Base-by-base conservation (phyloP, 75 land plant genomes). In the Sequoia sempervirens region DNA sequence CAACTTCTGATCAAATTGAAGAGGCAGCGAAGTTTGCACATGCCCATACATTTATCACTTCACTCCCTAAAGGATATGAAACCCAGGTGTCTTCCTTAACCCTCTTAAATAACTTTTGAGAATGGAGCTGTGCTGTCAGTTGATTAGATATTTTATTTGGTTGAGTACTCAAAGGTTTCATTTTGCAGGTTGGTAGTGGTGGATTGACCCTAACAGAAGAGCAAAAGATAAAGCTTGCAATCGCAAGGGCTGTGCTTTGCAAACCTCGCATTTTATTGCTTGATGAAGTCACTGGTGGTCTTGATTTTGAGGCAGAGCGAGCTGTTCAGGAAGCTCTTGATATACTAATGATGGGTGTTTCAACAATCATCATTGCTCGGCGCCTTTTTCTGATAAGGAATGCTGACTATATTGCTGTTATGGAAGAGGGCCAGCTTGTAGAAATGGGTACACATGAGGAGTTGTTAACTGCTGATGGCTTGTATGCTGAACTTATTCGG, bases 371-470 rank as follows among this genome's bases (percentile, higher is more conserved):
- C 41, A 93, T 98, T 81, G 99, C 99, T 74, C 90, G 99, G 47
- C 91, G 99, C 11, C 99, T 98, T 83, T 89, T 97, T 73, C 93
- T 95, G 41, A 93, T 98, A 45, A 91, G 92, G 78, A 98, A 95
- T 95, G 99, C 98, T 81, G 99, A 98, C 85, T 93, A 90, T 86
- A 98, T 98, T 82, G 99, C 99, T 82, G 99, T 98, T 50, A 93
- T 98, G 90, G 99, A 98, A 83, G 99, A 98, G 87, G 99, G 99
- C 70, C 99, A 91, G 73, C 97, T 98, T 85, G 94, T 96, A 82
- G 99, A 98, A 87, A 93, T 95, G 92, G 99, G 99, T 41, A 98
- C 99, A 11, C 99, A 98, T 91, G 99, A 98, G 84, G 99, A 96
- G 82, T 84, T 98, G 61, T 58, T 96, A 53, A 85, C 81, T 58